Evolutionary conservation across 2,329 filamentous ascomycete genomes (phyloP).

Genomic region (Fusarium sp.): DNA sequence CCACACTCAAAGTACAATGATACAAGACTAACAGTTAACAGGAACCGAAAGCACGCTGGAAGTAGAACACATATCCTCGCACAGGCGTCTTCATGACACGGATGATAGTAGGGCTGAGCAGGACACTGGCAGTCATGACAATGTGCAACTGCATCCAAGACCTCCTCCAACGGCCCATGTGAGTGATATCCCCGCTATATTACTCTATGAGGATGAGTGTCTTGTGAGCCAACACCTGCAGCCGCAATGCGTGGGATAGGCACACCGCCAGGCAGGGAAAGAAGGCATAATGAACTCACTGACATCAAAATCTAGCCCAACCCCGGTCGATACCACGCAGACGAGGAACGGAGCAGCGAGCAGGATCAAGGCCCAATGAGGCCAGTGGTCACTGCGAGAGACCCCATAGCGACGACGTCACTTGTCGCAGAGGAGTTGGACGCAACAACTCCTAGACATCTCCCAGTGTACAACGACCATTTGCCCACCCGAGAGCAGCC

Average conservation of each 20-base stretch:
- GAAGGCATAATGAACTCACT: neutral
- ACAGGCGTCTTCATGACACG: neutral
- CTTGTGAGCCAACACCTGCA: neutral
- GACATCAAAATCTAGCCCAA: slow-evolving; percentile 2
- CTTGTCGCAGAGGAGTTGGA: slow-evolving; percentile 1
- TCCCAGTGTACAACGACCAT: slow-evolving; percentile 39
- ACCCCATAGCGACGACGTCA: neutral
- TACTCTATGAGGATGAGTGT: neutral
- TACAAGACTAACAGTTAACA: neutral
- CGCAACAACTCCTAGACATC: neutral
- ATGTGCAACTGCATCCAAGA: neutral
- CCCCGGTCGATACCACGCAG: neutral
- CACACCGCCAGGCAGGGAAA: neutral
- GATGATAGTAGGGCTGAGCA: neutral
- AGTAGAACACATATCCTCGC: neutral
- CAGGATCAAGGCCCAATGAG: neutral
- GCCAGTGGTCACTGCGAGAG: neutral
- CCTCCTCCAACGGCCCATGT: slow-evolving; percentile 2
- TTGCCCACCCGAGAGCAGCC: slow-evolving; percentile 30
- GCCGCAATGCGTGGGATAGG: neutral
- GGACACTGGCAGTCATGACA: neutral
- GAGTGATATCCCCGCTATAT: slow-evolving; percentile 2
- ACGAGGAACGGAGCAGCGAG: slow-evolving; percentile 5
- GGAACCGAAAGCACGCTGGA: neutral
- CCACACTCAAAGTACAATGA: neutral